Evolutionary conservation across 176 grass and related monocot species (phyloP).

Genomic region (Hordeum marinum): DNA sequence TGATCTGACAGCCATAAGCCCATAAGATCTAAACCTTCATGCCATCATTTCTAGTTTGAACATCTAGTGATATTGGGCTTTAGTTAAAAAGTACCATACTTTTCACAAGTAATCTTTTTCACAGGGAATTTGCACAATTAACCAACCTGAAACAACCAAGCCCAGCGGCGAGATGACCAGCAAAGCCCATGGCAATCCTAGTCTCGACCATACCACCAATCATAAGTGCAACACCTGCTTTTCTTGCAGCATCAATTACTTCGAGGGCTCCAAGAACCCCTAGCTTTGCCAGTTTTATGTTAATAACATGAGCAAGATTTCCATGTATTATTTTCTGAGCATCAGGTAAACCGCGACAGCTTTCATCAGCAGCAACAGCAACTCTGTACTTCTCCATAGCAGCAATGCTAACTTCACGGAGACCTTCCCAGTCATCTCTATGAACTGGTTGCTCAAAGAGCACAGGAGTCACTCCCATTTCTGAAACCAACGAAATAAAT

Average conservation of each 20-base stretch:
- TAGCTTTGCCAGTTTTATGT: conserved; percentile 89
- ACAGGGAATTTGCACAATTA: not conserved
- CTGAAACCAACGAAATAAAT: conserved; percentile 34
- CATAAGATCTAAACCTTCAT: not conserved
- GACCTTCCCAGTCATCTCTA: conserved; percentile 89
- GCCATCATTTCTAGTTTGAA: not conserved
- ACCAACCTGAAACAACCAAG: conserved; percentile 84
- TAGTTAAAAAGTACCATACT: not conserved
- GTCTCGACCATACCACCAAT: conserved; percentile 99
- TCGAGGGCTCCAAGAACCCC: conserved; percentile 77
- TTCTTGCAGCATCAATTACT: conserved; percentile 73
- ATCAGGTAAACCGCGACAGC: conserved; percentile 68
- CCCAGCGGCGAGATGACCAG: conserved; percentile 91
- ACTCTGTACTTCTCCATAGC: conserved; percentile 82
- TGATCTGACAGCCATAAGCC: not conserved
- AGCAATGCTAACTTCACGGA: conserved; percentile 54
- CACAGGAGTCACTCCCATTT: conserved; percentile 82
- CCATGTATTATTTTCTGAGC: conserved; percentile 77
- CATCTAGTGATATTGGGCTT: not conserved
- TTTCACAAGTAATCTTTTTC: not conserved
- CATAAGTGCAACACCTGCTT: conserved; percentile 62
- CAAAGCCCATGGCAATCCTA: conserved; percentile 84
- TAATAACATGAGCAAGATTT: conserved; percentile 86
- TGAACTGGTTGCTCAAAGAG: conserved; percentile 97
- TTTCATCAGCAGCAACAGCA: conserved; percentile 93